Evolutionary conservation across 805 yeast genomes (phyloP).

Genomic region (Tetrapisispora fleetii): DNA sequence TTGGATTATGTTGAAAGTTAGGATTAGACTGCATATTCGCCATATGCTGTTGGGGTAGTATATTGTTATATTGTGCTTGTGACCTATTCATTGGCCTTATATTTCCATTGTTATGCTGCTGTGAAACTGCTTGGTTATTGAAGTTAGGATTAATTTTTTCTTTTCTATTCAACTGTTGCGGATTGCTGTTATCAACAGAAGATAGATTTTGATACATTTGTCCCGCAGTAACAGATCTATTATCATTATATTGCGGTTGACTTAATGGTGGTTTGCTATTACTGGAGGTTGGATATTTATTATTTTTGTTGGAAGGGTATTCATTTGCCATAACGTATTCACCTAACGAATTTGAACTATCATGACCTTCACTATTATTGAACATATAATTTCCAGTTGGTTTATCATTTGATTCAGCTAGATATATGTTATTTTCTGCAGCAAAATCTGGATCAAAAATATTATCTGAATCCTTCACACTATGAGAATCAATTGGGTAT

Average conservation of each 20-base stretch:
- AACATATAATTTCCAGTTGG: not conserved
- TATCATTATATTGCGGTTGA: constrained; percentile 1
- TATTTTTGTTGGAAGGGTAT: not conserved
- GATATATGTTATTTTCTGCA: constrained; percentile 15
- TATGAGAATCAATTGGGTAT: not conserved
- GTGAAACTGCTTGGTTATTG: not conserved
- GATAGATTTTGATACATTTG: constrained; percentile 1
- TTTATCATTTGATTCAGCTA: constrained; percentile 2
- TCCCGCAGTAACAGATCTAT: not conserved
- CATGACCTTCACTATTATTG: not conserved
- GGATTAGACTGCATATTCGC: not conserved
- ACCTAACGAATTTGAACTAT: not conserved
- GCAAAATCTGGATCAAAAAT: constrained; percentile 24
- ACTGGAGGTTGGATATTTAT: not conserved
- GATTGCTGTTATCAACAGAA: not conserved
- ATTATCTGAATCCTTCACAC: constrained; percentile 9
- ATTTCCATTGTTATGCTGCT: not conserved
- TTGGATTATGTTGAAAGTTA: not conserved
- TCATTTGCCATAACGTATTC: not conserved
- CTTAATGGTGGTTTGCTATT: not conserved
- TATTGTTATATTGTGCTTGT: not conserved
- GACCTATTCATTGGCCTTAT: not conserved
- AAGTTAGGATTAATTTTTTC: not conserved
- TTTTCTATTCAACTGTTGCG: not conserved
- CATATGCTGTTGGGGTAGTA: not conserved